Conservation (phyloP, 1,284 basidiomycete genomes). For the Heimioporus retisporus region DNA sequence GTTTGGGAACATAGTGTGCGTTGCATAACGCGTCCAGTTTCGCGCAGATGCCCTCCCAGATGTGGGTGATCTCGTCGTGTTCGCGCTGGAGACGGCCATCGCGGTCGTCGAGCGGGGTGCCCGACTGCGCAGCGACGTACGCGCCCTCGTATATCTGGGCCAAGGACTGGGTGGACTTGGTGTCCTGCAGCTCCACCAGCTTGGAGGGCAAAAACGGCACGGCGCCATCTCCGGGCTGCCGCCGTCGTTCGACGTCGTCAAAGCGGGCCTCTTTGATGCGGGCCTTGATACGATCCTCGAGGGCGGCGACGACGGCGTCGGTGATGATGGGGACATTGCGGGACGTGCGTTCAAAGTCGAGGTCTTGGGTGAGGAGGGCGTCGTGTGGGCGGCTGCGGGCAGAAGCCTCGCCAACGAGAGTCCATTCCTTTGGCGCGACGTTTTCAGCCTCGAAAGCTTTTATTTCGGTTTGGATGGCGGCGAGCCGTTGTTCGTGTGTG, state of each 20-base stretch:
- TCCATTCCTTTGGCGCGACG: slow-evolving; percentile 86
- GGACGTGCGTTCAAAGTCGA: slow-evolving; percentile 94
- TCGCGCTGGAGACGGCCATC: slow-evolving; percentile 93
- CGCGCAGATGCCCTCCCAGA: slow-evolving; percentile 90
- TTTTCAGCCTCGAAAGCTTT: slow-evolving; percentile 76
- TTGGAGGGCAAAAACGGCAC: slow-evolving; percentile 94
- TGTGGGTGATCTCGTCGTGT: slow-evolving; percentile 85
- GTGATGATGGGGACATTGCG: slow-evolving; percentile 94
- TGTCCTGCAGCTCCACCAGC: slow-evolving; percentile 92
- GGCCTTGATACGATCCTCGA: slow-evolving; percentile 95
- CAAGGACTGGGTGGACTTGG: slow-evolving; percentile 88
- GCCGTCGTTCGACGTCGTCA: slow-evolving; percentile 91
- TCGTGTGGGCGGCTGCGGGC: slow-evolving; percentile 90
- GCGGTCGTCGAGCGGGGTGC: slow-evolving; percentile 73
- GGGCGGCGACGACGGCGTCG: slow-evolving; percentile 83
- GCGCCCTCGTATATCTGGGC: slow-evolving; percentile 98
- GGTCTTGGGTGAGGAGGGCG: slow-evolving; percentile 92
- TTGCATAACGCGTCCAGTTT: slow-evolving; percentile 97
- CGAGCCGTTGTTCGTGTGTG: slow-evolving; percentile 72
- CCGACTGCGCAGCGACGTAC: slow-evolving; percentile 77
- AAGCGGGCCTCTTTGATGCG: slow-evolving; percentile 91
- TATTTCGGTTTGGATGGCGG: slow-evolving; percentile 75
- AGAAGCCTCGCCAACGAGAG: slow-evolving; percentile 91
- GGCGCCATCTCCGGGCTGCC: slow-evolving; percentile 67
- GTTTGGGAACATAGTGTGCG: slow-evolving; percentile 96